Evolutionary conservation across 257 asterid genomes (phyloP), one percentile per base, ranked within the genome.

Genomic region (Primulina huaijiensis): DNA sequence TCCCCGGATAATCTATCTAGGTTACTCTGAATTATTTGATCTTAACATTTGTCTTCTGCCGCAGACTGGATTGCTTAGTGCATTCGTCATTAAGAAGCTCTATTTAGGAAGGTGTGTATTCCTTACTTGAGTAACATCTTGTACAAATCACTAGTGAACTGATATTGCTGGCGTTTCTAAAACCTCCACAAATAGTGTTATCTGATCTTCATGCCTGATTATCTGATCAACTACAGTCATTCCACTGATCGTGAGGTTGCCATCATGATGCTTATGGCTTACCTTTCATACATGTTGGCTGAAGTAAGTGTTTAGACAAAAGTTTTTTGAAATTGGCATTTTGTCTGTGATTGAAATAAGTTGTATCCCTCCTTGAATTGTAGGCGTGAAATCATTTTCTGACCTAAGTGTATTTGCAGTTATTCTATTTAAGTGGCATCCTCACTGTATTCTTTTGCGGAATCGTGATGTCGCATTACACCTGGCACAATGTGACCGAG

Each of bases 231-330:
- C 69, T 77, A 62, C 88, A 94, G 99, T 85, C 99, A 94, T 78
- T 91, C 97, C 56, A 94, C 99, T 65, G 97, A 94, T 76, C 99
- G 97, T 46, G 99, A 94, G 87, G 93, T 94, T 66, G 99, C 99
- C 65, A 81, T 94, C 77, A 91, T 94, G 99, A 89, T 94, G 82
- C 96, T 91, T 65, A 89, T 94, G 97, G 96, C 99, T 50, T 94
- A 94, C 80, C 91, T 94, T 65, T 94, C 99, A 7, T 94, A 94
- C 79, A 86, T 94, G 97, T 78, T 91, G 69, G 84, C 99, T 67
- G 99, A 94, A 79, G 99, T 94, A 85, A 82, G 97, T 84, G 77
- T 72, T 60, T 57, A 46, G 62, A 60, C 11, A n/a, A 35, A 56
- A 55, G 40, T 52, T 34, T 65, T 27, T 46, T 64, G 56, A 68